These are phyloP conservation scores for Gossypium sturtianum DNA, from an alignment of 345 rosid species.

Conservation along the genomic window DNA sequence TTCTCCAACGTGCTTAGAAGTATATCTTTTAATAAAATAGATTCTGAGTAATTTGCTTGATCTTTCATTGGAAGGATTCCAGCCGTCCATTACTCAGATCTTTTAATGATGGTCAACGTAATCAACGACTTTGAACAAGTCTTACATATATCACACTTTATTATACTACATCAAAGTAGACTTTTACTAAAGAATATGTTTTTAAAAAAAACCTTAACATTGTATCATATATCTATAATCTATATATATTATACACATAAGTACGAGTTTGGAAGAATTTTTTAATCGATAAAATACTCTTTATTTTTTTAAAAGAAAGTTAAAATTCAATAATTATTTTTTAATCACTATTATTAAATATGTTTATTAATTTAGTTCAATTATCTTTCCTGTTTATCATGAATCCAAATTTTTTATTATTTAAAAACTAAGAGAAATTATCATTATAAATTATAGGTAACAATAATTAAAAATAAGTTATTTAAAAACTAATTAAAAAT, in stretches of 20 bases:
- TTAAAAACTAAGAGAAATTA: no score
- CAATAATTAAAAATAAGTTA: no score
- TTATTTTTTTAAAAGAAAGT: no score
- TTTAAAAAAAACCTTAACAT: background rate
- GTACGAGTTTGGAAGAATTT: no score
- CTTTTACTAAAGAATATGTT: background rate
- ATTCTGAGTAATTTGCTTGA: background rate
- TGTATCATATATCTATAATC: background rate
- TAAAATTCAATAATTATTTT: no score
- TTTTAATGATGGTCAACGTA: background rate
- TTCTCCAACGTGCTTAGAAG: background rate
- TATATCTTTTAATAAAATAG: background rate
- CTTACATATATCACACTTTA: background rate
- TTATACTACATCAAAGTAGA: background rate
- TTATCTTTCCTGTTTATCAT: no score
- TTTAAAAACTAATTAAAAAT: no score
- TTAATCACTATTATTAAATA: no score
- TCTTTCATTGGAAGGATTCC: background rate
- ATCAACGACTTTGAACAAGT: background rate
- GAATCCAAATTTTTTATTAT: no score
- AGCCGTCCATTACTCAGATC: background rate
- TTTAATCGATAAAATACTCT: no score
- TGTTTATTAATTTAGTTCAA: no score
- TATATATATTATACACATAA: background rate
- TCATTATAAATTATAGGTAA: no score